Percentiles rank a stretch among this genome's conserved stretches.
Evolutionary conservation across 129 eudicot species (phyloP).

Genomic region (Scalesia atractyloides): DNA sequence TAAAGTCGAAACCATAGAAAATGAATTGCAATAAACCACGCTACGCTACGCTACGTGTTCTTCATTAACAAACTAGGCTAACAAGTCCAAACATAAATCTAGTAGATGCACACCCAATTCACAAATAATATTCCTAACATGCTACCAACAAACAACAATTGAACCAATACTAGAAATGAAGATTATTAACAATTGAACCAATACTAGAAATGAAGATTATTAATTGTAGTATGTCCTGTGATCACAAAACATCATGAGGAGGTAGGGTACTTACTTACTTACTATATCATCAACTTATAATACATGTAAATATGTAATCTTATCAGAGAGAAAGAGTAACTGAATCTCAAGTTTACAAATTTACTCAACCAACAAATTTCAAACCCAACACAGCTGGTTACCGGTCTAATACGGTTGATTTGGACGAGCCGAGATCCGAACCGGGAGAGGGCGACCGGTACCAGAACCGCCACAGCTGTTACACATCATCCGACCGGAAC

Average conservation of each 20-base stretch:
- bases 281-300: background rate
- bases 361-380: conserved; percentile 1
- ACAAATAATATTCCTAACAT: too few relatives aligned
- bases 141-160: too few relatives aligned
- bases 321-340: conserved; percentile 15
- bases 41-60: too few relatives aligned
- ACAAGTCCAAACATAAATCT: too few relatives aligned
- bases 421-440: conserved; percentile 61
- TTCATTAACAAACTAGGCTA: too few relatives aligned
- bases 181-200: too few relatives aligned
- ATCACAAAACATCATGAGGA: background rate
- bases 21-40: too few relatives aligned
- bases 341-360: background rate
- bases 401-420: conserved; percentile 50
- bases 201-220: too few relatives aligned
- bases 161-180: too few relatives aligned
- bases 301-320: conserved; percentile 19
- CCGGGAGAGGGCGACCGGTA: conserved; percentile 86
- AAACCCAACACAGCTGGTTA: conserved; percentile 1
- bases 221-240: too few relatives aligned
- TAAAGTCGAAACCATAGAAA: too few relatives aligned
- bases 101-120: too few relatives aligned
- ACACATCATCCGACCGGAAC: conserved; percentile 91
- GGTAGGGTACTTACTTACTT: background rate
- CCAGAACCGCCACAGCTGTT: conserved; percentile 91